Evolutionary conservation across 768 basidiomycete species (phyloP), one percentile per base, ranked within the genome.

Genomic region (Rubroboletus pulcherrimus): DNA sequence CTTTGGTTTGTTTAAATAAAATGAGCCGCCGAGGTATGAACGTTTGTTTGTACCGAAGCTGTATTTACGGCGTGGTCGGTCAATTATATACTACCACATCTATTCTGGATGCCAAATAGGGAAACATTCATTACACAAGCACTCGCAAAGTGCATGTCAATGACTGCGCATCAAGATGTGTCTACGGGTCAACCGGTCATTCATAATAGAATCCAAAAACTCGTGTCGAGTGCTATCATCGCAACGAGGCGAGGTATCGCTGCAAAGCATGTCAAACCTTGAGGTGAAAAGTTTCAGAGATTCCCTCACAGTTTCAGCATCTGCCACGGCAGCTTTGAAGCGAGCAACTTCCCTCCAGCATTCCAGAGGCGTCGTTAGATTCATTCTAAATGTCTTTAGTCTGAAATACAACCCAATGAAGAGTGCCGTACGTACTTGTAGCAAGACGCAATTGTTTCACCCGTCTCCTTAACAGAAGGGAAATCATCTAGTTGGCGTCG

Each of bases 271-370:
- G 52, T 66, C 50, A 59, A 42, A 30, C 29, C 47, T 46, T 38
- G 24, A 56, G 54, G 24, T 59, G 43, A 61, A 37, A 40, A 45
- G 39, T 30, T 50, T n/a, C 30, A 40, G 50, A 33, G 35, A 37
- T 35, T 53, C 6, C 24, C 76, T 55, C 61, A 87, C 91, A 74
- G 87, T 79, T 69, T 92, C 90, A 63, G 89, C 72, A 49, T 78
- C 74, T 19, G 81, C 77, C 17, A 92, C 88, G 3, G 86, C 80
- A 21, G 74, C 70, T 63, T 85, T 91, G 75, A 93, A 93, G 17
- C 75, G 77, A 24, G 72, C 71, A 3, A 91, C 90, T 64, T 91
- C 81, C 54, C 74, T 77, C 85, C 84, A 89, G 69, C 91, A 93
- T 58, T 91, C 80, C 37, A 93, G 71, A 21, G 90, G 75, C 1